phyloP scores from a whole-genome alignment of 2,329 filamentous ascomycete species.

The Colletotrichum tofieldiae region DNA sequence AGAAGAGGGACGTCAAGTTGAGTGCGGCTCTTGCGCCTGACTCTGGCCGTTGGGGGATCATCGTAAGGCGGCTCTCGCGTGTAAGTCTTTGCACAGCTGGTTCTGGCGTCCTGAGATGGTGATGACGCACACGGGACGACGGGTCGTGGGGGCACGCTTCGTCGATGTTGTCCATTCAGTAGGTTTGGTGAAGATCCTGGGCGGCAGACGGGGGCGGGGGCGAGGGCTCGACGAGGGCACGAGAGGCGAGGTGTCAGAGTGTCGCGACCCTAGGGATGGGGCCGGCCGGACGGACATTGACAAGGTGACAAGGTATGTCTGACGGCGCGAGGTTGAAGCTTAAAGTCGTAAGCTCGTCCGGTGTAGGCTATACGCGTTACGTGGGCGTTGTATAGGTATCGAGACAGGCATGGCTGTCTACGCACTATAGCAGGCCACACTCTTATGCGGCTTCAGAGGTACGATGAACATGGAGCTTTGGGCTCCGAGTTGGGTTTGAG shows the following conservation, averaged over 20 bases:
- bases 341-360: slow-evolving; percentile 33
- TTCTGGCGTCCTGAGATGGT: neutral
- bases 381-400: neutral
- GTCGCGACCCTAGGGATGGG: neutral
- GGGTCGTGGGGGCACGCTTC: neutral
- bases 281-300: neutral
- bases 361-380: neutral
- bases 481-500: neutral
- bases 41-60: neutral
- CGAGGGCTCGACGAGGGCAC: neutral
- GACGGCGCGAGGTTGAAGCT: slow-evolving; percentile 16
- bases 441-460: neutral
- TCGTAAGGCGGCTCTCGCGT: slow-evolving; percentile 8
- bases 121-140: slow-evolving; percentile 3
- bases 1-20: neutral
- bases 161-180: neutral
- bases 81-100: neutral
- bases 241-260: neutral
- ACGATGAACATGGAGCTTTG: neutral
- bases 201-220: neutral
- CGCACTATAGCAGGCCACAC: neutral
- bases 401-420: too few species aligned
- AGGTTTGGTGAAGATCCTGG: neutral
- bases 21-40: slow-evolving; percentile 12
- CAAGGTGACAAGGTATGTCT: slow-evolving; percentile 8